Evolutionary conservation across 495 filamentous ascomycete genomes (phyloP), one percentile per base, ranked within the genome.

Genomic region (Thermochaetoides thermophila): DNA sequence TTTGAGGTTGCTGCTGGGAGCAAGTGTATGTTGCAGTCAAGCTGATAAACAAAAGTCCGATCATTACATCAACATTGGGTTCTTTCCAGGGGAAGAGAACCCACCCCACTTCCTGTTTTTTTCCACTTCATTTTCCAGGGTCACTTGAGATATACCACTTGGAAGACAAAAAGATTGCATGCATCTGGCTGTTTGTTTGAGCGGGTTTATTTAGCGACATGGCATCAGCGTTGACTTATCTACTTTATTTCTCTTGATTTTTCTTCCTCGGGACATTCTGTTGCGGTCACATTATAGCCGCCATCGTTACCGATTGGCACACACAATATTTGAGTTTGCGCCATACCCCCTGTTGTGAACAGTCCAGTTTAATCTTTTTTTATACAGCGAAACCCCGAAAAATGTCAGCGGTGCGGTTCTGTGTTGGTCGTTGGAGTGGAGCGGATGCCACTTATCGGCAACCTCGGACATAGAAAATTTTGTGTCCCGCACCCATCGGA

Each of bases 151-250:
- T 46, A 49, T 50, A 51, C 55, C 46, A 47, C 36, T 24, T 35
- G 49, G 52, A 49, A 50, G 46, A 53, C 42, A 56, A 50, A 50
- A 53, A 53, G 49, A 56, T 45, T 56, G 52, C 45, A 50, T 40
- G 38, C 44, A 50, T 52, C 42, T 42, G 44, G 55, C 52, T 39
- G 42, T 55, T 44, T 51, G 36, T 45, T 29, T 32, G 39, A 35
- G 39, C 40, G 40, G 49, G 42, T 45, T 49, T 39, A 53, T 56
- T 45, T 52, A 53, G 52, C 49, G 49, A 39, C 52, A 50, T 55
- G 49, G 49, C 49, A 53, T 53, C 40, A 56, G 52, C 52, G 52
- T 52, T 50, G 45, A 50, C 42, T 50, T 53, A 26, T 37, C 45
- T 43, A 35, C 30, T 32, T 43, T 39, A 40, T 25, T 34, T 31